These are phyloP conservation scores for Sordaria brevicollis DNA, from an alignment of 495 filamentous ascomycete genomes.

Conservation along the genomic window DNA sequence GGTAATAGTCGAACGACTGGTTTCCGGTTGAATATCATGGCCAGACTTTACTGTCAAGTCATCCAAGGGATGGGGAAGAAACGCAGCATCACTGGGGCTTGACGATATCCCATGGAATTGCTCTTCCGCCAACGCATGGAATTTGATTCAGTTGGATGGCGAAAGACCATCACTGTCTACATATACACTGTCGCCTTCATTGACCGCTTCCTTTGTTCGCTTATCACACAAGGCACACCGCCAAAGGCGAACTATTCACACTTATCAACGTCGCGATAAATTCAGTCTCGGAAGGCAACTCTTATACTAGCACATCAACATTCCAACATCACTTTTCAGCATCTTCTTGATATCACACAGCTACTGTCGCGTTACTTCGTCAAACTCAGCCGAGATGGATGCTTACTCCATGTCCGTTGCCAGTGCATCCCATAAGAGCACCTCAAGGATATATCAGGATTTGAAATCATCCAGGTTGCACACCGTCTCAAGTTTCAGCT, in stretches of 20 bases:
- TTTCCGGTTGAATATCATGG: neutral
- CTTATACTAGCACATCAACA: neutral
- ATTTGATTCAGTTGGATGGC: neutral
- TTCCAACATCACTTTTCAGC: neutral
- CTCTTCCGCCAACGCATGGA: neutral
- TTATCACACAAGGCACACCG: neutral
- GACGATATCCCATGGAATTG: neutral
- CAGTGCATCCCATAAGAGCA: slow-evolving; percentile 26
- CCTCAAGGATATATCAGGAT: slow-evolving; percentile 40
- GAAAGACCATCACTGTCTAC: neutral
- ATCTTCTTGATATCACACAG: neutral
- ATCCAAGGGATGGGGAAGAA: neutral
- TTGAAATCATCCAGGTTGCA: slow-evolving; percentile 21
- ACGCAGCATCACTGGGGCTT: neutral
- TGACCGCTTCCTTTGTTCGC: neutral
- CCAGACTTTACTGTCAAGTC: neutral
- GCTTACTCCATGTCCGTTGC: slow-evolving; percentile 38
- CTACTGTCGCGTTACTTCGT: neutral
- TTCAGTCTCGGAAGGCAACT: neutral
- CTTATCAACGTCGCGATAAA: neutral
- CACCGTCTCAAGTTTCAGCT: neutral
- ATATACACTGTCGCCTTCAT: neutral
- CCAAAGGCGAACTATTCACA: neutral
- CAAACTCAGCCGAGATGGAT: slow-evolving; percentile 30
- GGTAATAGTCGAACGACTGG: neutral